phyloP scores from a whole-genome alignment of 1,139 yeast species.

The Yamadazyma triangularis region DNA sequence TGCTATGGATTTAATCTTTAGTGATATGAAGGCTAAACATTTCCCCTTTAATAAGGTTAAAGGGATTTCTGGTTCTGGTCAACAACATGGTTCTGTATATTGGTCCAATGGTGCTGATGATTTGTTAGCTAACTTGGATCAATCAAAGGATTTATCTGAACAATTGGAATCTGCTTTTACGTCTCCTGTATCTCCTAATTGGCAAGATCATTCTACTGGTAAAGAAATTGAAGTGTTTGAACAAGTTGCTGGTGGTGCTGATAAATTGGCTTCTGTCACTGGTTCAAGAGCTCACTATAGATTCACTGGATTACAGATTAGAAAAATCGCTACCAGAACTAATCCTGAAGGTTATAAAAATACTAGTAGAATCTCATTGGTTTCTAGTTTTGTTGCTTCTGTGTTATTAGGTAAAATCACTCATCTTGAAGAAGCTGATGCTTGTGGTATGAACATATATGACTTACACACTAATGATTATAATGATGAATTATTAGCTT shows the following conservation, averaged over 20 bases:
- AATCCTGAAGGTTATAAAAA: conserved; percentile 48
- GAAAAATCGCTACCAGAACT: conserved; percentile 57
- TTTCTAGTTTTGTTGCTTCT: conserved; percentile 75
- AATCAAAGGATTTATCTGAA: conserved; percentile 27
- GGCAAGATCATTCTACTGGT: conserved; percentile 93
- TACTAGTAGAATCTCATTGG: conserved; percentile 65
- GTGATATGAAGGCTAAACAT: conserved; percentile 44
- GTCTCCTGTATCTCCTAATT: conserved; percentile 70
- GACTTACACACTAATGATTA: conserved; percentile 54
- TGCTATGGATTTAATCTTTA: conserved; percentile 64
- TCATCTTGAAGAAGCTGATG: conserved; percentile 76
- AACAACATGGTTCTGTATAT: conserved; percentile 88
- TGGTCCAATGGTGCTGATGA: conserved; percentile 55
- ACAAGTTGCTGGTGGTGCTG: conserved; percentile 56
- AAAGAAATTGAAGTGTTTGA: conserved; percentile 64
- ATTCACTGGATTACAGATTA: conserved; percentile 86
- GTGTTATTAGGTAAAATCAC: conserved; percentile 62
- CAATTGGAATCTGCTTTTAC: conserved; percentile 54
- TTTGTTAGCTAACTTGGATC: conserved; percentile 28
- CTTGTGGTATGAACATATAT: conserved; percentile 88
- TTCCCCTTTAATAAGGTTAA: conserved; percentile 60
- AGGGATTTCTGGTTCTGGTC: conserved; percentile 83
- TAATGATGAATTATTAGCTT: conserved; percentile 47
- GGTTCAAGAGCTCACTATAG: conserved; percentile 90
- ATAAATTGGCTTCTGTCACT: conserved; percentile 59